Evolutionary conservation across 768 basidiomycete genomes (phyloP), one percentile per base, ranked within the genome.

Genomic region (Boletus patriciae): DNA sequence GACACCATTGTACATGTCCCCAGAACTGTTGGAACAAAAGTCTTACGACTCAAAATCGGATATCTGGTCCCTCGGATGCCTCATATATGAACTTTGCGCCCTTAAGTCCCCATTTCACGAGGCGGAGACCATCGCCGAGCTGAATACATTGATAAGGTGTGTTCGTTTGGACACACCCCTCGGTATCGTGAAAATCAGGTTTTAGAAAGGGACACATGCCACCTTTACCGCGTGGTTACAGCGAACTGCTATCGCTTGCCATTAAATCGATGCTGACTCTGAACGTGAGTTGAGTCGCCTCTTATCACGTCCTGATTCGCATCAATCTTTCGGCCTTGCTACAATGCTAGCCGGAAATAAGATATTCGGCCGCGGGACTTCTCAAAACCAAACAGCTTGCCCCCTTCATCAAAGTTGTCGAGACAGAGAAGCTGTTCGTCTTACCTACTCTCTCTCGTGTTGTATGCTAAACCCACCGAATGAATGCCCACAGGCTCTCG

Each of bases 1-100:
- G 94, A 99, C 97, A 4, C 97, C 97, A 3, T 95, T 98, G 70
- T 98, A 99, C 77, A 98, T 99, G 97, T 97, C 94, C 2, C 97
- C 97, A 0, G 96, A 98, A 72, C 81, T 98, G 33, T 92, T 98
- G 84, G 92, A 92, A 76, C 95, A 98, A 70, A 94, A 92, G 69
- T 84, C 92, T 3, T 99, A 99, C 73, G 97, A 98, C 74, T 89
- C 92, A 8, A 99, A 98, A 75, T 94, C 92, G 0, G 97, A 99
- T 67, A 98, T 99, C 47, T 99, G 97, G 97, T 95, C 93, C 5
- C 80, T 98, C 29, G 97, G 97, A 1, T 99, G 97, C 73, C 80
- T 98, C 29, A 92, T 98, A 25, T 98, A 92, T 71, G 97, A 98
- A 74, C 83, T 98, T 38, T 98, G 95, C 61, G 94, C 96, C 0